Percentiles rank a stretch among this genome's conserved stretches.
Conservation (phyloP, 176 grass and related monocot genomes). For the Aegilops longissima region DNA sequence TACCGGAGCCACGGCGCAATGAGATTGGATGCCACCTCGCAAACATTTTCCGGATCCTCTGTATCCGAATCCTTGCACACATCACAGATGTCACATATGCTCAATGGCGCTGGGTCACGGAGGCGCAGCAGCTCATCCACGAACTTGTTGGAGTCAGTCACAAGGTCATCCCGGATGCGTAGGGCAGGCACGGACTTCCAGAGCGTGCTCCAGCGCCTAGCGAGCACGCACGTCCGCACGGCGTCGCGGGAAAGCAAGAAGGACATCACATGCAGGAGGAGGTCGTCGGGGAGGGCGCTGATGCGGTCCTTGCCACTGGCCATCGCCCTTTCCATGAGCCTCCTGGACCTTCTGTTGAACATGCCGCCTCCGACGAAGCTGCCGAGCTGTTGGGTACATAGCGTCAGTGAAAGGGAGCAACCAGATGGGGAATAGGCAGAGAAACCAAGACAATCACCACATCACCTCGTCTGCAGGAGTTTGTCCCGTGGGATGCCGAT, state of each 20-base stretch:
- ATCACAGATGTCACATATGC: neutral
- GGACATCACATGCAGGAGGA: neutral
- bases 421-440: neutral
- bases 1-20: neutral
- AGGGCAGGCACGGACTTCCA: neutral
- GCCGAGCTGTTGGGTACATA: neutral
- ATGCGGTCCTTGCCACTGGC: neutral
- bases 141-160: neutral
- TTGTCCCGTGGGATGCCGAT: neutral
- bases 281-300: neutral
- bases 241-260: neutral
- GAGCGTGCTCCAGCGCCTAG: neutral
- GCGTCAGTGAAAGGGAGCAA: neutral
- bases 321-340: neutral
- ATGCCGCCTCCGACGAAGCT: neutral
- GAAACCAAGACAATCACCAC: neutral
- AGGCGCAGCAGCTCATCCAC: neutral
- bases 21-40: neutral
- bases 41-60: neutral
- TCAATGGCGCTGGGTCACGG: neutral
- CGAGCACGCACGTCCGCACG: neutral
- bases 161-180: neutral
- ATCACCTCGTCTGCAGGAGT: neutral
- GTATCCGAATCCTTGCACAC: neutral
- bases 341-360: neutral